Conservation (phyloP, 441 rosid genomes). For the Pelargonium cotyledonis region DNA sequence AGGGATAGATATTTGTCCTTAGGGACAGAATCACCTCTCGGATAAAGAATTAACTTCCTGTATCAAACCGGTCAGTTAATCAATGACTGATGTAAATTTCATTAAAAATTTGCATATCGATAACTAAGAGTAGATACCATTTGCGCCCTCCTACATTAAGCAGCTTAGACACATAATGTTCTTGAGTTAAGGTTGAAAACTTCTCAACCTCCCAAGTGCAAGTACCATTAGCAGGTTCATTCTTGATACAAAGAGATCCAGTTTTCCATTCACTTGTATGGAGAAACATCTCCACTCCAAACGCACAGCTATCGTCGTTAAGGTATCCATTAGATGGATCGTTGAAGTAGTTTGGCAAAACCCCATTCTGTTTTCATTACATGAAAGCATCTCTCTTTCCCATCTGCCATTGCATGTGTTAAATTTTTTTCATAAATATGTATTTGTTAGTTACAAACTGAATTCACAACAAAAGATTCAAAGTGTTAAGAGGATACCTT, state of each 20-base stretch:
- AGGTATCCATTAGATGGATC: neutral
- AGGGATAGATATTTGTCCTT: neutral
- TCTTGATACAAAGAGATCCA: neutral
- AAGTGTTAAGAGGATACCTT: neutral
- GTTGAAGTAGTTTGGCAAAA: neutral
- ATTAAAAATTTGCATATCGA: neutral
- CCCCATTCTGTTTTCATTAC: neutral
- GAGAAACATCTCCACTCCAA: neutral
- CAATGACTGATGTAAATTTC: neutral
- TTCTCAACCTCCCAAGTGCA: neutral
- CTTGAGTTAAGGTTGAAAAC: neutral
- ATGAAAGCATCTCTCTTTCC: neutral
- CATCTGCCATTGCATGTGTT: neutral
- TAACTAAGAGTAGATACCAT: neutral
- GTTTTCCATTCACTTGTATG: neutral
- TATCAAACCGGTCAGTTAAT: neutral
- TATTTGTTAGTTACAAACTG: too few relatives aligned
- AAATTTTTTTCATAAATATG: too few relatives aligned
- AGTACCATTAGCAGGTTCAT: neutral
- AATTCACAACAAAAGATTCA: too few relatives aligned
- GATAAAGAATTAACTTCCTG: neutral
- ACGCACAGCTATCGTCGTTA: neutral
- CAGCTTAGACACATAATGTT: neutral
- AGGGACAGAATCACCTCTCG: neutral
- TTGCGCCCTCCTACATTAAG: neutral